Conservation (phyloP, 192 early-diverging fungal genomes). For the Gaertneriomyces sp. region DNA sequence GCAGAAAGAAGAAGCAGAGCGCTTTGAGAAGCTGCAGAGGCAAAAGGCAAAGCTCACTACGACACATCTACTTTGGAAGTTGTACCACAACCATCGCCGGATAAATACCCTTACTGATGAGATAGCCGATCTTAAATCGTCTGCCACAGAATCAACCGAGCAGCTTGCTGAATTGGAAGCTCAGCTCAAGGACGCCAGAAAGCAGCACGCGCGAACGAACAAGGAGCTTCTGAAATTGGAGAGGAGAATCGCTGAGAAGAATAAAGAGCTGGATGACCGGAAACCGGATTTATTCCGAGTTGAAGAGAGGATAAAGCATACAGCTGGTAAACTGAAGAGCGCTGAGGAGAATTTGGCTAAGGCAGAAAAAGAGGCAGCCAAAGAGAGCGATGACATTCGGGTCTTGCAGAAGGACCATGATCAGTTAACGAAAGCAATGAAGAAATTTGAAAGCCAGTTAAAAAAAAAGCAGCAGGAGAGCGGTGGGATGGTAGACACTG, state of each 20-base stretch:
- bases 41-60: constrained; percentile 64
- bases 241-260: constrained; percentile 66
- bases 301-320: constrained; percentile 72
- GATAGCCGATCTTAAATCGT: constrained; percentile 54
- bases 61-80: constrained; percentile 80
- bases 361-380: constrained; percentile 46
- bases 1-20: constrained; percentile 87
- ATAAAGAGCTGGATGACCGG: constrained; percentile 71
- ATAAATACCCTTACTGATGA: constrained; percentile 56
- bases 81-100: constrained; percentile 81
- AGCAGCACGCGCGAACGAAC: constrained; percentile 69
- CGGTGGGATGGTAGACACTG: constrained; percentile 19
- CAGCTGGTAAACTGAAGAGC: constrained; percentile 61
- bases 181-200: constrained; percentile 59
- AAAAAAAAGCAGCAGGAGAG: constrained; percentile 32
- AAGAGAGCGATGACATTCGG: constrained; percentile 51
- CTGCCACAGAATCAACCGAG: constrained; percentile 8
- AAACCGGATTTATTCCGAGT: constrained; percentile 59
- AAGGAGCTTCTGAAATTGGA: constrained; percentile 71
- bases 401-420: constrained; percentile 47
- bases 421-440: constrained; percentile 26
- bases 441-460: constrained; percentile 34
- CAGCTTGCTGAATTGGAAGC: constrained; percentile 37
- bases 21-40: constrained; percentile 62
- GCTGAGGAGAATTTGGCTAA: constrained; percentile 56